These are phyloP conservation scores for Apostasia ramifera DNA, from an alignment of 106 monocot genomes.

Conservation along the genomic window DNA sequence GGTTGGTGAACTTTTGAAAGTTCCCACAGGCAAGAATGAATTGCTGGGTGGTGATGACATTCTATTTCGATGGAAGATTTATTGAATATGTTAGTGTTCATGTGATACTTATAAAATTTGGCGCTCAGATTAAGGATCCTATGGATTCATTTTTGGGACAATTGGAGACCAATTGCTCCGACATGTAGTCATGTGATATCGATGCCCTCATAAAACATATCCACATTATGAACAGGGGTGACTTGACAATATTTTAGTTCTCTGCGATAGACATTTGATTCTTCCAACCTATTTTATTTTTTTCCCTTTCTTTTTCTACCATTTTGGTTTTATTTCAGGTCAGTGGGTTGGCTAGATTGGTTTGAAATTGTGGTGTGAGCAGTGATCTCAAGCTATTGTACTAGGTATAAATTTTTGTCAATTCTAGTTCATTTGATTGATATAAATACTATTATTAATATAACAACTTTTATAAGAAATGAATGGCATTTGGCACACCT, in stretches of 20 bases:
- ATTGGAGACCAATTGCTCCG: slow-evolving; percentile 12
- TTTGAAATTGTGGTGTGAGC: too few species aligned
- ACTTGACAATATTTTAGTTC: slow-evolving; percentile 8
- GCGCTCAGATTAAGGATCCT: neutral
- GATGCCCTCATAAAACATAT: slow-evolving; percentile 78
- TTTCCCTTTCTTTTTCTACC: neutral
- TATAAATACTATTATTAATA: too few species aligned
- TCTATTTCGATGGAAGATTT: slow-evolving; percentile 30
- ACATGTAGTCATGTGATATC: slow-evolving; percentile 26
- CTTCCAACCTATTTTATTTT: neutral
- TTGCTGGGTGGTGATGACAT: slow-evolving; percentile 18
- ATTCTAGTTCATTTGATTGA: too few species aligned
- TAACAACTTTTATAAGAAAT: too few species aligned
- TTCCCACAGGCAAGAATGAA: slow-evolving; percentile 8
- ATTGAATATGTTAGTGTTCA: slow-evolving; percentile 55
- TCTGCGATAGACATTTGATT: neutral
- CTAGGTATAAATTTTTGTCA: too few species aligned
- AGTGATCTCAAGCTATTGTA: too few species aligned
- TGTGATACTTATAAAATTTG: slow-evolving; percentile 14
- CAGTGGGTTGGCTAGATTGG: neutral
- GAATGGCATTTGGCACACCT: too few species aligned
- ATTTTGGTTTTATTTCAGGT: slow-evolving; percentile 9
- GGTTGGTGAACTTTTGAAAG: neutral
- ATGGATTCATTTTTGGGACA: slow-evolving; percentile 8
- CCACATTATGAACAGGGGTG: slow-evolving; percentile 44